Percentiles rank a stretch among this genome's conserved stretches.
Conservation (phyloP, 176 grass and related monocot genomes). For the Aechmea fasciata region DNA sequence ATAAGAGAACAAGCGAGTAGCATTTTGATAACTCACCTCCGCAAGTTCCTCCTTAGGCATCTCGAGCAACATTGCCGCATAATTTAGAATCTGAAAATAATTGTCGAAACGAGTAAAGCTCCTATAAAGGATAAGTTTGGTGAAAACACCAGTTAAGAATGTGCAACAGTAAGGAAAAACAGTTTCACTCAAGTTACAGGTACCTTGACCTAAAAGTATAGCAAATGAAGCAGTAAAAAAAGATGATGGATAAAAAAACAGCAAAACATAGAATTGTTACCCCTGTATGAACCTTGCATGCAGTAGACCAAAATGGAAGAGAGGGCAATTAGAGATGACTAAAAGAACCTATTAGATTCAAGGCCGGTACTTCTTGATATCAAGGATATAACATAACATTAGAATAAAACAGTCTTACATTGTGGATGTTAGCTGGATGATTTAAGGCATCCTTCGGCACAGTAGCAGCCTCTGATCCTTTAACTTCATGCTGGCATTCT, state of each 20-base stretch:
- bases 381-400: constrained; percentile 19
- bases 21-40: constrained; percentile 65
- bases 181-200: no score
- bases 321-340: not conserved
- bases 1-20: constrained; percentile 64
- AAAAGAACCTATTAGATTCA: not conserved
- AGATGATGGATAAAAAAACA: no score
- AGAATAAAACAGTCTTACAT: constrained; percentile 38
- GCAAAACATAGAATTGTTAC: no score
- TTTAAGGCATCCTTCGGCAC: constrained; percentile 40
- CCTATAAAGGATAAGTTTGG: no score
- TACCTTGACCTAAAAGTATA: no score
- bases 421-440: constrained; percentile 73
- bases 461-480: constrained; percentile 4
- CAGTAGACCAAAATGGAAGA: no score
- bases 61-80: constrained; percentile 62
- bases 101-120: no score
- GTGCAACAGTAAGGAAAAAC: no score
- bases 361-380: not conserved
- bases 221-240: no score
- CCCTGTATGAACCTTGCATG: no score
- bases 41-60: constrained; percentile 58
- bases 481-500: constrained; percentile 17
- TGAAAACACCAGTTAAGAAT: no score
- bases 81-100: constrained; percentile 50